Base-by-base conservation (phyloP, 1,284 basidiomycete species). In the Ganoderma sinense region DNA sequence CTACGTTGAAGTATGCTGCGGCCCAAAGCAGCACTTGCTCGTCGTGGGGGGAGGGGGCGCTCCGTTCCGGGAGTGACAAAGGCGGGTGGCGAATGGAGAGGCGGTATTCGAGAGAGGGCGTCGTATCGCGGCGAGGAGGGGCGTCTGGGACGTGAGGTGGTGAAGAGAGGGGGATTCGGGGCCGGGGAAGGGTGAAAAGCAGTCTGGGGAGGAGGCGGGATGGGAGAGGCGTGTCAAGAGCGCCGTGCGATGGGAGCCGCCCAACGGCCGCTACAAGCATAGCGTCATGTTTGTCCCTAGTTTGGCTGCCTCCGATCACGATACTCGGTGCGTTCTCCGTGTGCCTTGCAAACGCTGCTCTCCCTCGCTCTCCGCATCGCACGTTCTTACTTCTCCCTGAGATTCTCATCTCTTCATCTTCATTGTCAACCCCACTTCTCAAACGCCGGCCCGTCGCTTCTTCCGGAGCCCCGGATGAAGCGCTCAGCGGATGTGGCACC, bases 281-380 rank as follows among this genome's bases (percentile, higher is more conserved):
- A 33, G 36, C 60, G 68, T 63, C 56, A 63, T 71, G 69, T 69
- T 70, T 69, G 65, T 67, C 63, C 69, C 61, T 67, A 59, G 69
- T 71, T 73, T 71, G 72, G 69, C 64, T 56, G 43, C 51, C 70
- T 73, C 72, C 72, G 70, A 69, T 59, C 58, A 26, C 67, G 63
- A 51, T 69, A 63, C 66, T 63, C 60, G 58, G 56, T 48, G 29
- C 36, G n/a, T 43, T 20, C 43, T 45, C 5, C 43, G 29, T 23
- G 36, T 53, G 40, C 31, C 58, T 31, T 29, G 29, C 23, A 55
- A 11, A 16, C 51, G 20, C 6, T 39, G 41, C 59, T 23, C 41
- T 51, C 33, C 14, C 40, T 6, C 26, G 31, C 48, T 23, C 41
- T 51, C 33, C 20, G 33, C 31, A n/a, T 71, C 72, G 69, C 72